Percentiles rank a stretch among this genome's conserved stretches.
Conservation (phyloP, 768 basidiomycete species). For the Amyloporia xantha region DNA sequence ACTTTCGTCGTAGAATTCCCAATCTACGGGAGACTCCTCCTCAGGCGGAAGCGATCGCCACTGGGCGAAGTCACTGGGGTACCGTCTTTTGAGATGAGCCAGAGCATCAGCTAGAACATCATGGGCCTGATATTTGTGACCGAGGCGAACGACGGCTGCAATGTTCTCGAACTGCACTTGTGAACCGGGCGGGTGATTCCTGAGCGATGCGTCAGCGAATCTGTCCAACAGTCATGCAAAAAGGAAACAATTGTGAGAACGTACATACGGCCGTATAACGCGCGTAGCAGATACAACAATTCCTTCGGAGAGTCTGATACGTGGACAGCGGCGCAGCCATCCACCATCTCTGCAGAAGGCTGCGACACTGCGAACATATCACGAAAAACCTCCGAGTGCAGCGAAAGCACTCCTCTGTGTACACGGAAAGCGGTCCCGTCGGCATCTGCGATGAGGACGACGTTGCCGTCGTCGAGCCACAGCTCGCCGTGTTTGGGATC, state of each 20-base stretch:
- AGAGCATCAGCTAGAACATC: not conserved
- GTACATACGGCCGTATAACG: constrained; percentile 52
- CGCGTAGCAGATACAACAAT: constrained; percentile 42
- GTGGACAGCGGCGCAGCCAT: constrained; percentile 43
- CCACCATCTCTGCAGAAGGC: constrained; percentile 30
- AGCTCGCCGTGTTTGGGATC: constrained; percentile 31
- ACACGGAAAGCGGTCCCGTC: constrained; percentile 42
- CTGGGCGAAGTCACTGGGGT: no score
- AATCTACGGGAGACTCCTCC: no score
- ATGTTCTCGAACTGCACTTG: no score
- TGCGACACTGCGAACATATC: constrained; percentile 46
- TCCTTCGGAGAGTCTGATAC: constrained; percentile 49
- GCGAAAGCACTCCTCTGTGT: constrained; percentile 37
- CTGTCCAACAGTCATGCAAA: no score
- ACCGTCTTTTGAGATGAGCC: no score
- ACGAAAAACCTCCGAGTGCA: constrained; percentile 52
- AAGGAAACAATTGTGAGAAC: no score
- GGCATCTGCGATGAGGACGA: constrained; percentile 40
- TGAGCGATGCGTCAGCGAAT: not conserved
- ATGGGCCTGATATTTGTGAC: not conserved
- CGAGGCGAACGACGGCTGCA: not conserved
- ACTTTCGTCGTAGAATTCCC: no score
- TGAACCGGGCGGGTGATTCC: no score
- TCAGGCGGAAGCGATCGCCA: no score
- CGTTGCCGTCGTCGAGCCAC: constrained; percentile 61